Base-by-base conservation (phyloP, 2,329 filamentous ascomycete species). In the Penicillium fuscoglaucum region DNA sequence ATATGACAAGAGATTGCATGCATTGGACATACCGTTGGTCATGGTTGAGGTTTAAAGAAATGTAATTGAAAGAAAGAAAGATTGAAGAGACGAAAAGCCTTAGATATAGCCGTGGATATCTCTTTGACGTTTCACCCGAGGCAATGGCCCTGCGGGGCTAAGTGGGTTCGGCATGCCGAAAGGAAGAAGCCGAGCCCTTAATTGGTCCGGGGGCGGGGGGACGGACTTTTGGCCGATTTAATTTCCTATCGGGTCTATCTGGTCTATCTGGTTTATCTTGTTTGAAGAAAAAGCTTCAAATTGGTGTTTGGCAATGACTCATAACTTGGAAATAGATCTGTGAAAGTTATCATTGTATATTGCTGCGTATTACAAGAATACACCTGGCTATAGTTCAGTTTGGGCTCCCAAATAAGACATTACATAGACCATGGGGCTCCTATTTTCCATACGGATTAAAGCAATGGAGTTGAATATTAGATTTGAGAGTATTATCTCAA, bases 161-260 rank as follows among this genome's bases (percentile, higher is more conserved):
- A 45, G 61, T 61, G 64, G 58, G 46, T 44, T 67, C 70, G 71
- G 72, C 57, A 70, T 70, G 62, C 70, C 71, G 70, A 67, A 55
- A 1, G 10, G 6, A 26, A 28, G 63, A 72, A 61, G 61, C 71
- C 72, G 71, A 70, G 62, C 15, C 9, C 39, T n/a, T 39, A 28
- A 71, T 71, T 73, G 69, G 70, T 37, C 31, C 2, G 24, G 37
- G 37, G 44, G 44, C 8, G 10, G 45, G 24, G 6, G 3, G 4
- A 12, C 26, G 26, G 54, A 52, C 40, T n/a, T 44, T 19, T 40
- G n/a, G 24, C 46, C 53, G 40, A 44, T 44, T 28, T 13, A 15
- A 19, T 35, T 35, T 33, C 28, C 15, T 53, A 53, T 47, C 13
- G 24, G 15, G 33, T 33, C 9, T 45, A 53, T 47, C 13, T 29